Percentiles rank a stretch among this genome's conserved stretches.
phyloP scores from a whole-genome alignment of 306 rosid genomes.

The Quercus aquifolioides region DNA sequence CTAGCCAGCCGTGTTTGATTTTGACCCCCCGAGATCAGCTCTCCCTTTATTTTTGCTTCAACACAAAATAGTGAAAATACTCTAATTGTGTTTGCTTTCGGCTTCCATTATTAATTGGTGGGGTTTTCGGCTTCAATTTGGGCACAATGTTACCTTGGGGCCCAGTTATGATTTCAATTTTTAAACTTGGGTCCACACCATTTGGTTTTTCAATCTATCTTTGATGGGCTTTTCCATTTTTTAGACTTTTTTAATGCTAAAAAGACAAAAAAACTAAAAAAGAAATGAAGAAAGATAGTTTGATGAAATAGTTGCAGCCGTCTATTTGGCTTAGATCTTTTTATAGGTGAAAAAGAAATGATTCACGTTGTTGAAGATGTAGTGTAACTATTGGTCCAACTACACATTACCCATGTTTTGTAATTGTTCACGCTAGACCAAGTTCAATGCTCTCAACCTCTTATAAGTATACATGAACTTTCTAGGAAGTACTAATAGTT shows the following conservation, averaged over 20 bases:
- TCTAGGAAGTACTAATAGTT: neutral
- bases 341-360: neutral
- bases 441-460: neutral
- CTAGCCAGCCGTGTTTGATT: constrained; percentile 15
- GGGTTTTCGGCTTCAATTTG: neutral
- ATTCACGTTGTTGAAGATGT: neutral
- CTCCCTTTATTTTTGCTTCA: neutral
- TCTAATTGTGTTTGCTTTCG: neutral
- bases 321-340: neutral
- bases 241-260: neutral
- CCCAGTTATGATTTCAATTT: too few relatives aligned
- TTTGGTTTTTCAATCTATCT: neutral
- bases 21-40: constrained; percentile 11
- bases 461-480: neutral
- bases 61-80: neutral
- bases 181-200: neutral
- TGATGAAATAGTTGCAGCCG: neutral
- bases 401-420: neutral
- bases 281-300: neutral
- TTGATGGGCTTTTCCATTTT: neutral
- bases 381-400: neutral
- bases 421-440: neutral
- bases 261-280: neutral
- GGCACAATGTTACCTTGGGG: neutral
- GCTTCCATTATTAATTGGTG: neutral